phyloP scores from a whole-genome alignment of 2,329 filamentous ascomycete species.

The Rugonectria rugulosa region DNA sequence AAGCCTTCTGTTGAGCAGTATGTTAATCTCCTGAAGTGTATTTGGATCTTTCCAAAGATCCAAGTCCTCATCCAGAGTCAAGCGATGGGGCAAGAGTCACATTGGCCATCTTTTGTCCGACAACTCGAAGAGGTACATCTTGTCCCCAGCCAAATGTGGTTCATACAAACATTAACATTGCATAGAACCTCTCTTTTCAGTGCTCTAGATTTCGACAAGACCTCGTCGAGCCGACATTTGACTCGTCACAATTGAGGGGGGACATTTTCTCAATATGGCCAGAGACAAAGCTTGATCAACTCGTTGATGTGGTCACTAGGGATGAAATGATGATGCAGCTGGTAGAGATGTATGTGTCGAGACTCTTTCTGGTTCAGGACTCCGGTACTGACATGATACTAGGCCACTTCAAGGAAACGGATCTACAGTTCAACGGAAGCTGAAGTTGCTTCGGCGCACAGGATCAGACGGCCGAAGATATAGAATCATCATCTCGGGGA shows the following conservation, averaged over 20 bases:
- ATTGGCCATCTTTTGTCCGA: constrained; percentile 46
- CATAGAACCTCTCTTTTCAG: constrained; percentile 38
- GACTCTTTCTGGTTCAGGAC: background rate
- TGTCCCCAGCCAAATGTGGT: fast-evolving
- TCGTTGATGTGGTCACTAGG: constrained; percentile 42
- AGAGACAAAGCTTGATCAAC: constrained; percentile 35
- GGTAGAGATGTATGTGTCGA: constrained; percentile 34
- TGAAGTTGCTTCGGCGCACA: constrained; percentile 39
- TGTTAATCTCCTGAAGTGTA: constrained; percentile 43
- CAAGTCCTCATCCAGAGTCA: constrained; percentile 24
- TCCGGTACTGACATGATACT: constrained; percentile 7
- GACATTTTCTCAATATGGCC: constrained; percentile 43
- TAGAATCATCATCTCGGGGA: constrained; percentile 37
- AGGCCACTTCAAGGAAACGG: constrained; percentile 31
- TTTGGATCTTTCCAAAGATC: constrained; percentile 41
- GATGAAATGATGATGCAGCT: constrained; percentile 46
- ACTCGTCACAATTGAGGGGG: constrained; percentile 23
- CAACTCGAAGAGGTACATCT: constrained; percentile 44
- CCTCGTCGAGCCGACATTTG: constrained; percentile 35
- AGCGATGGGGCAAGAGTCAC: constrained; percentile 33
- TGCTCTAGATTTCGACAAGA: constrained; percentile 39
- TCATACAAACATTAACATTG: constrained; percentile 6
- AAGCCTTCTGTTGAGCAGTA: constrained; percentile 38
- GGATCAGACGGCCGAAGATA: constrained; percentile 38
- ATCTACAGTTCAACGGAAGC: constrained; percentile 31